Conservation (phyloP, 2,329 filamentous ascomycete genomes). For the Microascus cirrosus region DNA sequence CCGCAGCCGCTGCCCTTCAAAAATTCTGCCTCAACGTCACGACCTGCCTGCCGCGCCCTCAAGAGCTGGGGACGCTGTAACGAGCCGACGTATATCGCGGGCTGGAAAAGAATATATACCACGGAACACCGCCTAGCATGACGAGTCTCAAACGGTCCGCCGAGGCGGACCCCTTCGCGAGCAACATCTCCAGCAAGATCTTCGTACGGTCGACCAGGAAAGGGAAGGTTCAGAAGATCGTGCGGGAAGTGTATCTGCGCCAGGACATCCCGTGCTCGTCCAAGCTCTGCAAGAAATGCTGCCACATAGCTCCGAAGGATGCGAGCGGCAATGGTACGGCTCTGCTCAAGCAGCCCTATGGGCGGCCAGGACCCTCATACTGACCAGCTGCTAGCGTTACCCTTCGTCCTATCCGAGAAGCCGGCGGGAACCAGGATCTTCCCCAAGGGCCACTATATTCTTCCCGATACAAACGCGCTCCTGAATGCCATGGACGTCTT, state of each 20-base stretch:
- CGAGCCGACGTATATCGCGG: constrained; percentile 10
- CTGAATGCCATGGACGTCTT: constrained; percentile 96
- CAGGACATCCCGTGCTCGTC: constrained; percentile 97
- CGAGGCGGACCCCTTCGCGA: constrained; percentile 40
- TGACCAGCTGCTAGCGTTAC: not conserved
- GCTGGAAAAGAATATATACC: not conserved
- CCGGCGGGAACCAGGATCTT: constrained; percentile 76
- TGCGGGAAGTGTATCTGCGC: constrained; percentile 88
- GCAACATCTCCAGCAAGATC: constrained; percentile 87
- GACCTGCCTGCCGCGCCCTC: not conserved
- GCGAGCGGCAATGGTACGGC: constrained; percentile 62
- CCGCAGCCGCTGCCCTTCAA: constrained; percentile 6
- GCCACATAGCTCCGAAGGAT: constrained; percentile 64
- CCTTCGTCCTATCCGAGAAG: constrained; percentile 57
- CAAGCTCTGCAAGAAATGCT: constrained; percentile 69
- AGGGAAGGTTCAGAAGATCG: constrained; percentile 98
- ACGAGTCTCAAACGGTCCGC: constrained; percentile 52
- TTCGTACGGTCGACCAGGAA: constrained; percentile 91
- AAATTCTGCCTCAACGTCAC: constrained; percentile 3
- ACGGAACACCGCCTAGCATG: constrained; percentile 30
- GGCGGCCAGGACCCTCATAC: not conserved
- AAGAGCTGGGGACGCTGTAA: constrained; percentile 1
- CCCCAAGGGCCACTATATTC: constrained; percentile 80
- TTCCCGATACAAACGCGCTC: constrained; percentile 93
- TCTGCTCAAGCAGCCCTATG: not conserved